Base-by-base conservation (phyloP, 1,139 yeast species). In the Casaregolazyma lundiana region DNA sequence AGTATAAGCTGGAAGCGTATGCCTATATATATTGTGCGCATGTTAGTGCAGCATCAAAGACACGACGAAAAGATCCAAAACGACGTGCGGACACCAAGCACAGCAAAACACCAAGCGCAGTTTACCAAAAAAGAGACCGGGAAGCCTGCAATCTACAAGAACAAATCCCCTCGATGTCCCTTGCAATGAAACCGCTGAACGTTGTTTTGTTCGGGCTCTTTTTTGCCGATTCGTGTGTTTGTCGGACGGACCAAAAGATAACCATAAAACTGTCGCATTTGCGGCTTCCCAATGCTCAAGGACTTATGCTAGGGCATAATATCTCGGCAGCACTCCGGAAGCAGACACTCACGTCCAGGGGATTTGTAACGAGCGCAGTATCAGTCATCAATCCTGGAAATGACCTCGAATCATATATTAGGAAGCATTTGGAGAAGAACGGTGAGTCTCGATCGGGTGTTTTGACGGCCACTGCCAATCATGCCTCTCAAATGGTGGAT, bases 1-100 rank as follows among this genome's bases (percentile, higher is more conserved):
- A 81, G 76, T 51, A 88, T 83, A 49, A 90, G 79, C 69, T 90
- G 97, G 63, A 73, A 68, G 59, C 80, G 63, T 38, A 76, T 66
- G 20, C 66, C 66, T 29, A 64, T 54, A 39, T 56, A 60, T 30
- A 63, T 50, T 32, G 54, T 50, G 46, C 51, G 55, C 61, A 58
- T 59, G 16, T 22, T 26, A 17, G 8, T 26, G 15, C 11, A n/a
- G 11, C 32, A 20, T 15, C 13, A 13, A 18, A 17, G 8, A 6
- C 11, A 20, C 9, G 19, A 9, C n/a, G 30, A 9, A 24, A 9
- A 9, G n/a, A n/a, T 24, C 30, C 30, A n/a, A n/a, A n/a, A n/a
- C n/a, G n/a, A n/a, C n/a, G n/a, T n/a, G n/a, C n/a, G n/a, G n/a
- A n/a, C n/a, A n/a, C n/a, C n/a, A n/a, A n/a, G n/a, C n/a, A n/a